Base-by-base conservation (phyloP, 2,329 filamentous ascomycete genomes). In the Fusarium keratoplasticum region DNA sequence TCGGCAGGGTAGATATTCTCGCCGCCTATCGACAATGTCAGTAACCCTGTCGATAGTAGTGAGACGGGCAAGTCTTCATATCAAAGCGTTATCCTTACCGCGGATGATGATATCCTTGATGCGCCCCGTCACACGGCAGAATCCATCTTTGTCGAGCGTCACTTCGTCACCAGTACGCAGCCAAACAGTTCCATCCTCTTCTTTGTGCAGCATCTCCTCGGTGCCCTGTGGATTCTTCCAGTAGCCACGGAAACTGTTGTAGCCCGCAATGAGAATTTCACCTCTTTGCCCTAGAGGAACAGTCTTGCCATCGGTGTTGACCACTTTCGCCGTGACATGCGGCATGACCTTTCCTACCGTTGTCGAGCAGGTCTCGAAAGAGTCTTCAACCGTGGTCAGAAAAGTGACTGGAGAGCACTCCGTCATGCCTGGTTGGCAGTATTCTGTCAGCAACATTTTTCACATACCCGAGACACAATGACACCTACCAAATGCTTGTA, bases 41-140 rank as follows among this genome's bases (percentile, higher is more conserved):
- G 18, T 40, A 20, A 40, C 18, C 9, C 4, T 40, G 2, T n/a
- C 9, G 3, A 40, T 40, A n/a, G 14, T 18, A 18, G 7, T 5
- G 35, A 18, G 14, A 36, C 3, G 7, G 6, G 14, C 35, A 36
- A 2, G 36, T 11, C 18, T 40, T 5, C 33, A 16, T 16, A 16
- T 35, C 3, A 2, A 16, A 5, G 50, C 16, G 5, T 10, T 16
- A 18, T 54, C 38, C 8, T 55, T 40, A 64, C 94, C 95, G 22
- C 93, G 89, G 77, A 97, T 97, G 75, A 97, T 96, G 61, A 97
- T 83, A 80, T 97, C 95, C 82, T 97, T 97, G 77, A 96, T 94
- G 4, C 94, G 87, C 3, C 94, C 93, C 0, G 94, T 97, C 76
- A 97, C 96, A 72, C 89, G 88, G 2, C 96, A 88, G 78, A 94